Base-by-base conservation (phyloP, 805 yeast genomes). In the Maudiozyma turicensis region DNA sequence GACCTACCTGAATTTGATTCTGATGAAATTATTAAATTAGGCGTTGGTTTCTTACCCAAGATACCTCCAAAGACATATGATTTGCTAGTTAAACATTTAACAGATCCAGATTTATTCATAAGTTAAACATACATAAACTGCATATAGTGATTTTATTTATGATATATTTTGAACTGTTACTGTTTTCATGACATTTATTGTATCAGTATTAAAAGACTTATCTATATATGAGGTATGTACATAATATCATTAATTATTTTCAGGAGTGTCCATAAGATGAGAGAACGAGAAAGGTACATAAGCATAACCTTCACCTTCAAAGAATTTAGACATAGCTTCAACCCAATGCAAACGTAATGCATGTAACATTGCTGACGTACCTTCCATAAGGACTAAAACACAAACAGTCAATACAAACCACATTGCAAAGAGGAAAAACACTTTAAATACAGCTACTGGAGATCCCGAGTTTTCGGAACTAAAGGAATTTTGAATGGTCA, bases 281-380 rank as follows among this genome's bases (percentile, higher is more conserved):
- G 68, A 64, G 53, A 91, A 89, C 4, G 83, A 77, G 64, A 88
- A 93, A n/a, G 99, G 98, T 55, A 78, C 82, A 64, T 86, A 93
- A 6, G 90, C 80, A 56, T 80, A 74, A 52, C 99, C 99, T 67
- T 91, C 98, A 66, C 99, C 99, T 63, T 86, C 93, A 61, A 90
- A 93, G 71, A 84, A 95, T 72, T 93, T 93, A 53, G 96, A 88
- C 99, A 93, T 93, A 30, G 96, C 84, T 72, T 93, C 99, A 54
- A 93, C 99, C 99, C 99, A 93, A 67, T 93, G 99, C 63, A 93
- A 77, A 75, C 99, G 86, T 63, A 93, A 77, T n/a, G 97, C 85
- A 70, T 93, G 99, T 63, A 93, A 77, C 99, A 93, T 93, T 35
- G 99, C 99, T 29, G 97, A 88, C 0, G 99, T 93, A 51, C 99